Evolutionary conservation across 1,139 yeast species (phyloP), one percentile per base, ranked within the genome.

Genomic region (Kluyveromyces sp.): DNA sequence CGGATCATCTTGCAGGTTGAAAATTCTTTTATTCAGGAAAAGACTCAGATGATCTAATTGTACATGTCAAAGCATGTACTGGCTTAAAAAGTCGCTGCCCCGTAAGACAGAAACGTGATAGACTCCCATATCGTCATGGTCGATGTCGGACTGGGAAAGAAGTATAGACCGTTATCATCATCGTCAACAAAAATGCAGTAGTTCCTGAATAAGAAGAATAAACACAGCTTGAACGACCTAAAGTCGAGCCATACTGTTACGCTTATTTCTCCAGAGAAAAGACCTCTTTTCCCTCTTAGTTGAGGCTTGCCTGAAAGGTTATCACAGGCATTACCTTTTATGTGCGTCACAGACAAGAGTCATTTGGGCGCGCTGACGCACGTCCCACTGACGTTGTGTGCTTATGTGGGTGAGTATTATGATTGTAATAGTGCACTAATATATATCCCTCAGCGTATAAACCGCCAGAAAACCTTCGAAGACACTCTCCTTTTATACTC

Each of bases 121-220:
- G 65, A 54, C 52, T 56, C 67, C 86, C 88, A 75, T 78, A 80
- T 82, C 88, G 86, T 82, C 92, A 83, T 80, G 80, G 89, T 83
- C 92, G 88, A 78, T 18, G 20, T 79, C 85, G 75, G 92, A 81
- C 86, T 77, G 83, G 88, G 89, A 83, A 83, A 82, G 89, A 82
- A 78, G 83, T 57, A 52, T 49, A 61, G 66, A 67, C 67, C 71
- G 62, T 58, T 66, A 53, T 68, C 72, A 67, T 68, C 72, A 64
- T 47, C 51, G 66, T 22, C 34, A 28, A 22, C 26, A 22, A 6
- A 22, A 22, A 22, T 9, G 26, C 26, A 9, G 8, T 22, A 22
- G 9, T n/a, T 22, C 26, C 26, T 22, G 26, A 22, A 22, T 22
- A n/a, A 20, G 28, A 35, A 30, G 12, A 13, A 6, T 6, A 18